These are phyloP conservation scores for Plenodomus biglobosus DNA, from an alignment of 2,329 filamentous ascomycete species.

Conservation along the genomic window DNA sequence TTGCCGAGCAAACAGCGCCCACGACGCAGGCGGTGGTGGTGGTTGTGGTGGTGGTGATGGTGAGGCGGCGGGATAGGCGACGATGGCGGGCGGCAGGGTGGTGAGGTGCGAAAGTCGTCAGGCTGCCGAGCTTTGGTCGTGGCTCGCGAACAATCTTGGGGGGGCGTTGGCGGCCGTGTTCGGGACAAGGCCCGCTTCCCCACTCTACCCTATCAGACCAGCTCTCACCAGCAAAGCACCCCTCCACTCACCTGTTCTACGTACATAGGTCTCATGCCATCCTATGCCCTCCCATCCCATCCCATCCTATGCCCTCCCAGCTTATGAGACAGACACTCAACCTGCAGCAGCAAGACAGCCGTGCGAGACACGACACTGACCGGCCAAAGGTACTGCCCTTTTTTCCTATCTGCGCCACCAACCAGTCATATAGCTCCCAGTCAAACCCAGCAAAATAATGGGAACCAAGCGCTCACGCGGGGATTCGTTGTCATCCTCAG, in stretches of 20 bases:
- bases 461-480: conserved; percentile 60
- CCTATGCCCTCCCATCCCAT: conserved; percentile 1
- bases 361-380: conserved; percentile 8
- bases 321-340: conserved; percentile 1
- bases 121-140: conserved; percentile 7
- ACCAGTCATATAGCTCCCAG: conserved; percentile 13
- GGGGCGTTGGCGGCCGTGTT: conserved; percentile 8
- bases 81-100: conserved; percentile 3
- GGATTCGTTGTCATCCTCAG: conserved; percentile 50
- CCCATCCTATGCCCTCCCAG: conserved; percentile 1
- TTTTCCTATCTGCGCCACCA: conserved; percentile 18
- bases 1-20: conserved; percentile 29
- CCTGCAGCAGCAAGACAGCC: conserved; percentile 3
- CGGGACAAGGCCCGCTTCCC: conserved; percentile 4
- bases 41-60: conserved; percentile 7
- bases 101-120: conserved; percentile 14
- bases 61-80: conserved; percentile 12
- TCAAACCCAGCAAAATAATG: conserved; percentile 47
- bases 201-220: too few species aligned
- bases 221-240: neutral
- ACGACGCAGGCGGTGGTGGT: conserved; percentile 21
- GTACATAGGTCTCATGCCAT: too few species aligned
- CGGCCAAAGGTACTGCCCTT: conserved; percentile 31
- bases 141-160: conserved; percentile 8
- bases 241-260: conserved; percentile 1